Base-by-base conservation (phyloP, 176 grass and related monocot species). In the Miscanthus lutarioriparius region DNA sequence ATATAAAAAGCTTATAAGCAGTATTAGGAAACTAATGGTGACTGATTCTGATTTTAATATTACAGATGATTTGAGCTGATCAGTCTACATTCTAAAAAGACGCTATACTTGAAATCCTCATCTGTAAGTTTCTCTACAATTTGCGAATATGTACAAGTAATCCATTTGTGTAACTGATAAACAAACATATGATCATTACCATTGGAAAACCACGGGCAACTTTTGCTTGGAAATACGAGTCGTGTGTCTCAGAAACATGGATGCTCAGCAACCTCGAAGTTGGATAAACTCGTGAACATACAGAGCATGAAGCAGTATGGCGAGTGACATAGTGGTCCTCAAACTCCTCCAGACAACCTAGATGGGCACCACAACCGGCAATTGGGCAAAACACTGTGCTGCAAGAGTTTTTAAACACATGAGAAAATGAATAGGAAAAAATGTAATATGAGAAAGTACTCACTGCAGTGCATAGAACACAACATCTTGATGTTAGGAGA, bases 141-240 rank as follows among this genome's bases (percentile, higher is more conserved):
- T 40, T 7, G 44, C 10, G 43, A 70, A 11, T 75, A 11, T 75
- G 64, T 47, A 75, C 51, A 78, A 5, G 2, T 73, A 37, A 37
- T 56, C 19, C 22, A 23, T 51, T 88, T 38, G 70, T 12, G 8
- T 3, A 84, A 80, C 25, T 16, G 19, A 8, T 20, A 66, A 30
- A 59, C 23, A 30, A 43, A 86, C 16, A 79, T 8, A 85, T 82
- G 23, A 75, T 67, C 28, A 86, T 80, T 96, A 94, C 96, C 93
- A 99, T 96, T 49, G 91, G 89, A 90, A 92, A 99, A 80, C 96
- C 96, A 47, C 86, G 87, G 17, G 93, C 87, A 68, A 94, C 96
- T 87, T 99, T 94, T 82, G 93, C 93, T 89, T 96, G 88, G 54
- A 96, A 99, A 73, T 96, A 99, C 1, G 96, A 99, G 87, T 99